Evolutionary conservation across 2,329 filamentous ascomycete species (phyloP).

Genomic region (Bipolaris bicolor): DNA sequence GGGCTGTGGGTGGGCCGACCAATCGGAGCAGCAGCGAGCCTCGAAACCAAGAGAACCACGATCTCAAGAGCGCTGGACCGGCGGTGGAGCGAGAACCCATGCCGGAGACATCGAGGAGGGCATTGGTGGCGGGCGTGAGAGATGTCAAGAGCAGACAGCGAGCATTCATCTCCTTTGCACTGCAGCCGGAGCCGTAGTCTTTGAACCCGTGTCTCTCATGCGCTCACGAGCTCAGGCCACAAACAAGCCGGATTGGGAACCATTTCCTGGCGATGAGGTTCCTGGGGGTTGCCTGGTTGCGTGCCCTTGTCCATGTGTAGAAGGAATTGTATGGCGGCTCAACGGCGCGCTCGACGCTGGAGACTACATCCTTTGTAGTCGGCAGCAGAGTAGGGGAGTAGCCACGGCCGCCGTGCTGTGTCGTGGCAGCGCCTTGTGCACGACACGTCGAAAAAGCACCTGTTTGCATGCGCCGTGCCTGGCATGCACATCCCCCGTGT

Average conservation of each 20-base stretch:
- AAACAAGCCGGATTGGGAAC: conserved; percentile 19
- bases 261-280: conserved; percentile 19
- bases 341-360: too few species aligned
- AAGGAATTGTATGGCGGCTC: too few species aligned
- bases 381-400: background rate
- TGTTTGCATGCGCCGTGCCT: background rate
- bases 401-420: background rate
- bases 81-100: conserved; percentile 41
- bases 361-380: background rate
- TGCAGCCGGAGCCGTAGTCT: conserved; percentile 23
- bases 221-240: conserved; percentile 23
- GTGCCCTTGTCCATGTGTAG: too few species aligned
- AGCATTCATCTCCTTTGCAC: conserved; percentile 10
- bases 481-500: background rate
- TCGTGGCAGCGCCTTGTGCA: conserved; percentile 1
- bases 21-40: conserved; percentile 33
- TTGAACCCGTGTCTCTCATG: conserved; percentile 25
- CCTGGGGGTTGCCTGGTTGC: conserved; percentile 25
- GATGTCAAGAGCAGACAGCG: conserved; percentile 8
- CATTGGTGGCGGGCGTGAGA: conserved; percentile 32
- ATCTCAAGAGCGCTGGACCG: conserved; percentile 36
- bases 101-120: conserved; percentile 31
- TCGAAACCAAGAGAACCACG: conserved; percentile 38
- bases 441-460: conserved; percentile 8
- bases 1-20: conserved; percentile 34